phyloP scores from a whole-genome alignment of 768 basidiomycete species.

The Tremella mesenterica region DNA sequence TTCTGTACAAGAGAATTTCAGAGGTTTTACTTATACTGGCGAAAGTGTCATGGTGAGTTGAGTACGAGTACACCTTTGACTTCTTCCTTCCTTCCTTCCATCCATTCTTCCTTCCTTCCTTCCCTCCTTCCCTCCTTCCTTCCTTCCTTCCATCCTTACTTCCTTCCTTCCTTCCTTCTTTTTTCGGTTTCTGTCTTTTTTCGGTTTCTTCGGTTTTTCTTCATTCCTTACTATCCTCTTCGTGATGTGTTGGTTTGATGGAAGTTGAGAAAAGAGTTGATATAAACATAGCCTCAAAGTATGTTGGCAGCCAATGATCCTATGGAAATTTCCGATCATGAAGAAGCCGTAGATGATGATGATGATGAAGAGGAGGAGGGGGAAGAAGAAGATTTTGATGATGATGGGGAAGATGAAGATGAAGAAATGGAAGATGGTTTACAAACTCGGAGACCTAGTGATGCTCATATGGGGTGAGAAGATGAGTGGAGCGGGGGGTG shows the following conservation, averaged over 20 bases:
- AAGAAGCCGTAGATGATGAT: conserved; percentile 30
- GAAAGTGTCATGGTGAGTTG: conserved; percentile 44
- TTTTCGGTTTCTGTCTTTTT: no score
- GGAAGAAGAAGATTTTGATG: conserved; percentile 59
- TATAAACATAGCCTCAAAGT: conserved; percentile 27
- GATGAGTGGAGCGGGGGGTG: no score
- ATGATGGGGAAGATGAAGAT: conserved; percentile 45
- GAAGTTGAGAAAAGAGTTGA: background rate
- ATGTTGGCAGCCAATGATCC: conserved; percentile 32
- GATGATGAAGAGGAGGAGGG: background rate
- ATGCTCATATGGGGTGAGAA: conserved; percentile 41
- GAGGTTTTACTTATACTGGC: conserved; percentile 65
- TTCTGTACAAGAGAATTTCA: conserved; percentile 92
- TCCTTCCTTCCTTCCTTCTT: no score
- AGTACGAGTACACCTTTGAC: background rate
- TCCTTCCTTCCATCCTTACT: no score
- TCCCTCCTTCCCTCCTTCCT: no score
- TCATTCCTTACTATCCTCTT: background rate
- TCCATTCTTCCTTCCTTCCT: background rate
- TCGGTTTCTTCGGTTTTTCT: background rate
- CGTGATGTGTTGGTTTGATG: background rate
- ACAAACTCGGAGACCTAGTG: conserved; percentile 38
- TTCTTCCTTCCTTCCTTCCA: background rate
- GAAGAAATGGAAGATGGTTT: conserved; percentile 36
- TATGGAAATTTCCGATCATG: conserved; percentile 42